phyloP scores from a whole-genome alignment of 371 early-diverging fungal species.

The Mortierella sp. region DNA sequence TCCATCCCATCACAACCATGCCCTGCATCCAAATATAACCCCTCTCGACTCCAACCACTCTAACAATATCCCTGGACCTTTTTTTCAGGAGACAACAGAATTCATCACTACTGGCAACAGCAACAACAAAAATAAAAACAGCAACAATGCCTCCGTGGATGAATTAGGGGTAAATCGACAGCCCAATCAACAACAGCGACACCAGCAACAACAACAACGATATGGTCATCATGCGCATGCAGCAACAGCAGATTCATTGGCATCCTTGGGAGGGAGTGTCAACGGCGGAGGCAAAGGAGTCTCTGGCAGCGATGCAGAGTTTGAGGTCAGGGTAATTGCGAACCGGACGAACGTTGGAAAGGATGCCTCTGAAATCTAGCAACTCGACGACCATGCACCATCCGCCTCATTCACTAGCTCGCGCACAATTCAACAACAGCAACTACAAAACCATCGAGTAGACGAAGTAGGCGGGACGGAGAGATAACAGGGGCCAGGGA shows the following conservation, averaged over 20 bases:
- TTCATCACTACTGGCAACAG: neutral
- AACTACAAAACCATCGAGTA: neutral
- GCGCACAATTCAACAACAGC: neutral
- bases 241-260: slow-evolving; percentile 17
- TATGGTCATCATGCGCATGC: neutral
- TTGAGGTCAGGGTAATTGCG: slow-evolving; percentile 29
- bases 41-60: slow-evolving; percentile 1
- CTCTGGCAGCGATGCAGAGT: slow-evolving; percentile 12
- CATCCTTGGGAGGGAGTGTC: slow-evolving; percentile 4
- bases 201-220: neutral
- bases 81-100: neutral
- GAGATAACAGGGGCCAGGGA: neutral
- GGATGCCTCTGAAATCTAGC: neutral
- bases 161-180: neutral
- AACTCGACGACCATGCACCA: neutral
- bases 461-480: neutral
- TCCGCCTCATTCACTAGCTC: neutral
- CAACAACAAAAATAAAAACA: neutral
- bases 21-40: slow-evolving; percentile 8
- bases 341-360: slow-evolving; percentile 13
- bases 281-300: neutral
- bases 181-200: neutral
- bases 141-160: neutral
- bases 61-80: neutral
- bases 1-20: neutral